A percentile compares a stretch with the other conserved stretches of the same genome.
These are phyloP conservation scores for Puccinia hordei DNA, from an alignment of 1,284 basidiomycete species.

Conservation along the genomic window DNA sequence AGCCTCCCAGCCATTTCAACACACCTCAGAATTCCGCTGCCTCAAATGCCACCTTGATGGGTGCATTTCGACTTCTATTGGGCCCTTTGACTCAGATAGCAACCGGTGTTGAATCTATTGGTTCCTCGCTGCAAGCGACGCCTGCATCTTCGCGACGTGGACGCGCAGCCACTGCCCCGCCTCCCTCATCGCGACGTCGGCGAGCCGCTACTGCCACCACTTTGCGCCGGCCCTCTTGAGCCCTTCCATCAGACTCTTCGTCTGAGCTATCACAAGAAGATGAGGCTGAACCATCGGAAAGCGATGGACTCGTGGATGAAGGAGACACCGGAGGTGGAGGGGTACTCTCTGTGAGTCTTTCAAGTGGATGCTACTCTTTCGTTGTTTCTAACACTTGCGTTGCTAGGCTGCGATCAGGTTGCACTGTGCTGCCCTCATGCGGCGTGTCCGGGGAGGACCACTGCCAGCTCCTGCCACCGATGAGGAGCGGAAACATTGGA, in stretches of 20 bases:
- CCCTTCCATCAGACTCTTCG: background rate
- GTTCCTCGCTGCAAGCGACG: slow-evolving; percentile 8
- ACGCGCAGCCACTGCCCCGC: too few species aligned
- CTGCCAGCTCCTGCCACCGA: slow-evolving; percentile 15
- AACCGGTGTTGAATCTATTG: background rate
- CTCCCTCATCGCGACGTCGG: too few species aligned
- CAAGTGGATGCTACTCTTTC: too few species aligned
- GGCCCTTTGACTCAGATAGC: background rate
- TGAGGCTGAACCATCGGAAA: too few species aligned
- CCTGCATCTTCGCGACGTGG: too few species aligned
- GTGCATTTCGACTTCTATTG: background rate
- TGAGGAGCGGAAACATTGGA: background rate
- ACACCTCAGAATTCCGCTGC: background rate
- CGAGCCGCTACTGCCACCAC: too few species aligned
- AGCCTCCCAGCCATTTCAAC: background rate
- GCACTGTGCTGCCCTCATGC: slow-evolving; percentile 1
- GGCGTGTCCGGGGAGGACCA: background rate
- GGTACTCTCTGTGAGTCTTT: too few species aligned
- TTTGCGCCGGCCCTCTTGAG: background rate
- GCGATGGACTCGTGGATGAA: too few species aligned
- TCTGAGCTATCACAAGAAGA: too few species aligned
- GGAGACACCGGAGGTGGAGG: too few species aligned
- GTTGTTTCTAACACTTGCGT: too few species aligned
- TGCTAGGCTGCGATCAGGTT: slow-evolving; percentile 1
- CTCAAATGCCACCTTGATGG: background rate